Conservation (phyloP, 2,329 filamentous ascomycete species). For the Sordariomycetes sp. region DNA sequence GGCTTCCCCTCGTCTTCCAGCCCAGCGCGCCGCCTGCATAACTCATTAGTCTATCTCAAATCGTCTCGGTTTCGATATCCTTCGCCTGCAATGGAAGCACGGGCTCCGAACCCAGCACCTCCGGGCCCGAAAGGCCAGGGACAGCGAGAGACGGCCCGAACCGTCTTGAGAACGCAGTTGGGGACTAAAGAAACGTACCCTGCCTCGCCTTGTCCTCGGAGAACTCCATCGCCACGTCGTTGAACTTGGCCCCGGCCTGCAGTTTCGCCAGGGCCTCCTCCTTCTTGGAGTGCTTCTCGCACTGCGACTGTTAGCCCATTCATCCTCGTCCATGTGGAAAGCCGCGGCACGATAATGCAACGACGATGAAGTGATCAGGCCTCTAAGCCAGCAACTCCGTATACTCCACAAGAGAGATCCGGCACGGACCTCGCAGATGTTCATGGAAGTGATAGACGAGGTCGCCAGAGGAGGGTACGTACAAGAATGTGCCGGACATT, state of each 20-base stretch:
- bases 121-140: too few species aligned
- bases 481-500: constrained; percentile 63
- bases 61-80: background rate
- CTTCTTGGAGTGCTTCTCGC: constrained; percentile 66
- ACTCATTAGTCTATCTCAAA: background rate
- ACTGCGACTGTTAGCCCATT: constrained; percentile 22
- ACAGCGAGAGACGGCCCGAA: background rate
- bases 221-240: constrained; percentile 58
- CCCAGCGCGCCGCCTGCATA: constrained; percentile 52
- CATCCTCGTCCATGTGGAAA: too few species aligned
- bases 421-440: too few species aligned
- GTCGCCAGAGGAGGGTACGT: constrained; percentile 6
- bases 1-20: constrained; percentile 56
- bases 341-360: too few species aligned
- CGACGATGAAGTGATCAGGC: too few species aligned
- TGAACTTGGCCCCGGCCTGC: constrained; percentile 54
- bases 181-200: constrained; percentile 24
- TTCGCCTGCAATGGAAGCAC: background rate
- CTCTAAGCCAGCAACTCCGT: too few species aligned
- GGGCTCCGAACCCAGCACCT: background rate
- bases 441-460: too few species aligned
- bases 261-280: constrained; percentile 62
- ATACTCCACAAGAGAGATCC: too few species aligned
- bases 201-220: constrained; percentile 66
- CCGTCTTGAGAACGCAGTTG: background rate